Base-by-base conservation (phyloP, 192 early-diverging fungal species). In the Rhizophagus prolifer region DNA sequence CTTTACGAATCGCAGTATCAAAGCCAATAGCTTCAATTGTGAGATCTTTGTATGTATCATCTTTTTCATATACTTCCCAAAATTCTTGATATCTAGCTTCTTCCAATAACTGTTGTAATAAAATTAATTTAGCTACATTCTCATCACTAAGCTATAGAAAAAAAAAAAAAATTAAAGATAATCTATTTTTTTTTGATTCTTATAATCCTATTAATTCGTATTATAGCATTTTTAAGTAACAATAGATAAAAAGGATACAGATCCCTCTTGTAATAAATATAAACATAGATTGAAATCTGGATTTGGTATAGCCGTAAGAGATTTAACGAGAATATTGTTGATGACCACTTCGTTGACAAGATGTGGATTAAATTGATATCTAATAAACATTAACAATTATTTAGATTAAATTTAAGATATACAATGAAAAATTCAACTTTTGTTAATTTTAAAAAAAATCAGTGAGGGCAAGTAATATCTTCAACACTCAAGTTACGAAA, bases 201-300 rank as follows among this genome's bases (percentile, higher is more conserved):
- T n/a, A n/a, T n/a, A n/a, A n/a, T n/a, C n/a, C n/a, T n/a, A n/a
- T n/a, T n/a, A n/a, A n/a, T n/a, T n/a, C n/a, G n/a, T n/a, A n/a
- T n/a, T n/a, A n/a, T n/a, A n/a, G n/a, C n/a, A n/a, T n/a, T 50
- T 54, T 54, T 54, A 16, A 30, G 19, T 30, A 36, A n/a, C 26
- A 16, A 31, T 21, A 7, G 14, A 34, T 34, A n/a, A 59, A 59
- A 73, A 59, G 71, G 71, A 73, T 79, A 90, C 82, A 71, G 92
- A 82, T 47, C 91, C 90, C 62, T 95, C 93, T 65, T 86, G 91
- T 58, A 98, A 87, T 38, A 98, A 85, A 82, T 92, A 95, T 58
- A 96, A 82, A 85, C 92, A 95, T 60, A 96, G 87, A 85, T 95
- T 94, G 81, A 96, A 98, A 82, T 96, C 95, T 25, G 94, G 89